phyloP scores from a whole-genome alignment of 1,139 yeast genomes.

The Eremothecium cymbalariae region DNA sequence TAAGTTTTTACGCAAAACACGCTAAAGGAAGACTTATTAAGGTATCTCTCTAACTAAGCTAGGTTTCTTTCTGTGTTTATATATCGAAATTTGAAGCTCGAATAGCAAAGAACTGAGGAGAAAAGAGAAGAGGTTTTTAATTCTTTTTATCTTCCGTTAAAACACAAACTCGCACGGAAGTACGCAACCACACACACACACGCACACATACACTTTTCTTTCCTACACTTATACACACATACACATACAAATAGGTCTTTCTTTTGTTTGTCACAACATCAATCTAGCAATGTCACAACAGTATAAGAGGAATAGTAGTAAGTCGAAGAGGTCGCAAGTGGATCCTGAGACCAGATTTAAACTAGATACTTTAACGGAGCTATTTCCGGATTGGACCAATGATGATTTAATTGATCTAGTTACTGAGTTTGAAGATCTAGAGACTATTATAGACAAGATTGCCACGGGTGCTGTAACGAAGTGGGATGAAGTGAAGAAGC shows the following conservation, averaged over 20 bases:
- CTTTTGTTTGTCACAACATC: not conserved
- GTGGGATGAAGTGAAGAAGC: constrained; percentile 59
- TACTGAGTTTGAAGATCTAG: constrained; percentile 69
- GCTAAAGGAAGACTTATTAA: not conserved
- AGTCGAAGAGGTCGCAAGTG: constrained; percentile 17
- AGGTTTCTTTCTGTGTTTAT: not conserved
- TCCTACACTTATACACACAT: no score
- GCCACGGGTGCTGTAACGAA: constrained; percentile 64
- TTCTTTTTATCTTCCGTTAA: not conserved
- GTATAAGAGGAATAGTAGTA: constrained; percentile 20
- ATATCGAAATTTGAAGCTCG: not conserved
- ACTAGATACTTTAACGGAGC: constrained; percentile 60
- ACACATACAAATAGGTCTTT: no score
- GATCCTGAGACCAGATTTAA: constrained; percentile 40
- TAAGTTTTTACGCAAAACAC: not conserved
- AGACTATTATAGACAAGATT: constrained; percentile 76
- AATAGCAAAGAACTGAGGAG: not conserved
- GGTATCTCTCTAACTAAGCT: not conserved
- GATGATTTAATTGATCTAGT: constrained; percentile 76
- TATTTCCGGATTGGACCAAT: constrained; percentile 91
- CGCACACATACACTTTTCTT: no score
- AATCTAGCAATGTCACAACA: constrained; percentile 15
- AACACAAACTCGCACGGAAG: constrained; percentile 1
- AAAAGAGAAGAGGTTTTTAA: not conserved
- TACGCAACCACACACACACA: no score